Percentiles rank a stretch among this genome's conserved stretches.
Conservation (phyloP, 345 rosid species). For the Alliaria petiolata region DNA sequence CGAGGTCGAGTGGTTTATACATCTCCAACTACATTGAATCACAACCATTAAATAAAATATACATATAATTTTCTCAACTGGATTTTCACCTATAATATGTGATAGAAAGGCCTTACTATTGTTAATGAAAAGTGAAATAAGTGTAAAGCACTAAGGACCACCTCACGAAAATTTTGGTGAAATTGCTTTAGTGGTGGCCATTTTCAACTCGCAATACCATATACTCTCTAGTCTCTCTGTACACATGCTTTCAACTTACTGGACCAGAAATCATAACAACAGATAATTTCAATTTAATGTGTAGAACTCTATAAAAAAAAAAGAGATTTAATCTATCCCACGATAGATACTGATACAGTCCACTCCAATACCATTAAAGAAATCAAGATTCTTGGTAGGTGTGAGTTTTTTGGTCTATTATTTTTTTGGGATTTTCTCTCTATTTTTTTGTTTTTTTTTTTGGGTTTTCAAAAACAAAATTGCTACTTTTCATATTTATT, state of each 20-base stretch:
- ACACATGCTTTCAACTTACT: background rate
- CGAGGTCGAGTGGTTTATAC: too few species aligned
- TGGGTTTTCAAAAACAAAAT: background rate
- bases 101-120: too few species aligned
- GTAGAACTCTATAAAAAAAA: background rate
- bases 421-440: conserved; percentile 5
- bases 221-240: too few species aligned
- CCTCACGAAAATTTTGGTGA: background rate
- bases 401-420: background rate
- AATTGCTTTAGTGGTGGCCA: background rate
- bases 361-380: background rate
- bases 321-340: background rate
- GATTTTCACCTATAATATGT: too few species aligned
- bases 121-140: conserved; percentile 12
- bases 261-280: background rate
- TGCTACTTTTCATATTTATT: background rate
- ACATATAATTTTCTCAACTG: too few species aligned
- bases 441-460: background rate
- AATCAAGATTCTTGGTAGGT: background rate
- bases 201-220: too few species aligned
- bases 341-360: background rate
- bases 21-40: too few species aligned
- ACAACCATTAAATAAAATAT: too few species aligned
- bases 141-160: conserved; percentile 2
- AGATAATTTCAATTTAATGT: too few species aligned